These are phyloP conservation scores for Cnidoscolus chayamansa DNA, from an alignment of 441 rosid genomes.

Conservation along the genomic window DNA sequence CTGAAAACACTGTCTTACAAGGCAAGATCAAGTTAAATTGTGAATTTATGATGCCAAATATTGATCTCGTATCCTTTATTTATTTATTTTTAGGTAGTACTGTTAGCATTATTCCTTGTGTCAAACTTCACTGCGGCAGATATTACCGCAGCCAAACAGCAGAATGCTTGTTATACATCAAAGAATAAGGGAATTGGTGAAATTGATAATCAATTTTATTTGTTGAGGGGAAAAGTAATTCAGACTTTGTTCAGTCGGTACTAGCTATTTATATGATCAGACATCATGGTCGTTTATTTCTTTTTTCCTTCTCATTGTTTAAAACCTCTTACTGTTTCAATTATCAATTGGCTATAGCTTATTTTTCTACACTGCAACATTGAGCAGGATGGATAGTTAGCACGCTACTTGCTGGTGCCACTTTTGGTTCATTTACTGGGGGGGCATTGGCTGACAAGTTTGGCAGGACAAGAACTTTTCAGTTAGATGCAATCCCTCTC, in stretches of 20 bases:
- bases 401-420: constrained; percentile 93
- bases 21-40: constrained; percentile 42
- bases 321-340: background rate
- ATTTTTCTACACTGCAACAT: constrained; percentile 20
- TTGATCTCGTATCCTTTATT: background rate
- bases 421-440: constrained; percentile 92
- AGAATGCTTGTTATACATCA: background rate
- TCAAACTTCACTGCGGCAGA: background rate
- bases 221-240: background rate
- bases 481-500: constrained; percentile 91
- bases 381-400: constrained; percentile 94
- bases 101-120: background rate
- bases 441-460: constrained; percentile 93
- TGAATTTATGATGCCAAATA: background rate
- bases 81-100: background rate
- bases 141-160: background rate
- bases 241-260: background rate
- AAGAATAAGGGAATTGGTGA: background rate
- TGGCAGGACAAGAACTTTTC: constrained; percentile 89
- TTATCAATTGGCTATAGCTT: constrained; percentile 11
- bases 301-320: background rate
- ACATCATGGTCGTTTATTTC: constrained; percentile 10
- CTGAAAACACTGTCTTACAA: constrained; percentile 78
- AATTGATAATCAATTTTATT: background rate
- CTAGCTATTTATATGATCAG: background rate